Evolutionary conservation across 768 basidiomycete genomes (phyloP), one percentile per base, ranked within the genome.

Genomic region (Symmetrospora coprosmae): DNA sequence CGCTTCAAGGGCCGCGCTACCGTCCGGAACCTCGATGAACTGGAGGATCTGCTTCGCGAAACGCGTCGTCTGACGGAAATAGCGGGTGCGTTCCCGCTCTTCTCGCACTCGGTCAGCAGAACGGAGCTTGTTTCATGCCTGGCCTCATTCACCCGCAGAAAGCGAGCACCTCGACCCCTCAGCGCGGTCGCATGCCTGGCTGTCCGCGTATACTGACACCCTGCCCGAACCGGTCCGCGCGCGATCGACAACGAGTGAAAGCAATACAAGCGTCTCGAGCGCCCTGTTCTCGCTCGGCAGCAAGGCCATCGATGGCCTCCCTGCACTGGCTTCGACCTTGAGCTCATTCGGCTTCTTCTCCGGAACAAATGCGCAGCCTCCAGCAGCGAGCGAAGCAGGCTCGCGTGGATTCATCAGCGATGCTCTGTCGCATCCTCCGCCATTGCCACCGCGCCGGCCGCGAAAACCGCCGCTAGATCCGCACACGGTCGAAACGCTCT

Each of bases 301-400:
- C 19, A 58, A 58, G 31, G 55, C 40, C 13, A 21, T 58, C 13
- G 55, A 58, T 14, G 55, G 55, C 7, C 21, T 58, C 11, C 55
- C 55, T 2, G 39, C 41, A 4, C 37, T 58, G 6, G 30, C 55
- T 2, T 17, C 13, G 13, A 45, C 55, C 11, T 41, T 58, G 7
- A 43, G 55, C 2, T 34, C 55, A 11, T 58, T 58, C 31, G 25
- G 27, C 3, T 58, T 58, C 41, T 33, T 58, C n/a, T n/a, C n/a
- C n/a, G n/a, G n/a, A n/a, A n/a, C n/a, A n/a, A n/a, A n/a, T n/a
- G n/a, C n/a, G n/a, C n/a, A n/a, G n/a, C n/a, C n/a, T n/a, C n/a
- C n/a, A n/a, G n/a, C n/a, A n/a, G n/a, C n/a, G n/a, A n/a, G n/a
- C n/a, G n/a, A n/a, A n/a, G n/a, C n/a, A n/a, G n/a, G n/a, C n/a